Conservation (phyloP, 2,329 filamentous ascomycete genomes). For the Clonostachys byssicola region DNA sequence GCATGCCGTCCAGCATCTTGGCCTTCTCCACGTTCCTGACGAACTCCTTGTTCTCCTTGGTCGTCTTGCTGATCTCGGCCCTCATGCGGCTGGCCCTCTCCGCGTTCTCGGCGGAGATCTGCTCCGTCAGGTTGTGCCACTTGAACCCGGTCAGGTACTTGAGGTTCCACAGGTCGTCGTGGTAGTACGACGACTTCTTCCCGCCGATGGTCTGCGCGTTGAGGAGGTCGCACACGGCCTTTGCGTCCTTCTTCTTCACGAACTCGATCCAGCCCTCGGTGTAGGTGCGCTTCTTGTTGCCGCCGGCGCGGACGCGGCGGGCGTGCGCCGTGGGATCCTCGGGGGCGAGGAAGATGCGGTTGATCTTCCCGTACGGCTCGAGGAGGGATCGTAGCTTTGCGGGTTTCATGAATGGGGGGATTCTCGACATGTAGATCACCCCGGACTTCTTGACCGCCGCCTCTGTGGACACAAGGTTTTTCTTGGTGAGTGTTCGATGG, state of each 20-base stretch:
- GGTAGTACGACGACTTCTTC: constrained; percentile 79
- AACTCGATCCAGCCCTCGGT: constrained; percentile 89
- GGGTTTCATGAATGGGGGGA: constrained; percentile 88
- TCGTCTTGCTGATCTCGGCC: constrained; percentile 71
- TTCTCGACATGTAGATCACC: constrained; percentile 77
- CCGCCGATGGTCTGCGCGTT: constrained; percentile 78
- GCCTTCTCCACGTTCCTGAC: constrained; percentile 73
- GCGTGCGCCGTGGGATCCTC: constrained; percentile 66
- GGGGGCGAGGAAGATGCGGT: constrained; percentile 74
- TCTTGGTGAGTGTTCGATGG: constrained; percentile 32
- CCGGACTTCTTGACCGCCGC: constrained; percentile 68
- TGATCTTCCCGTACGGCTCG: constrained; percentile 69
- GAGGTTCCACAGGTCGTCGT: constrained; percentile 83
- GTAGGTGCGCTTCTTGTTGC: constrained; percentile 80
- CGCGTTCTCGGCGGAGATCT: constrained; percentile 78
- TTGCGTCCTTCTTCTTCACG: constrained; percentile 69
- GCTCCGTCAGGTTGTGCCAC: constrained; percentile 71
- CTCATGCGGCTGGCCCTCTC: constrained; percentile 72
- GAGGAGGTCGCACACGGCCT: constrained; percentile 69
- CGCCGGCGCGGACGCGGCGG: constrained; percentile 65
- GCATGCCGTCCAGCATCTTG: constrained; percentile 75
- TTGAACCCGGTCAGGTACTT: constrained; percentile 82
- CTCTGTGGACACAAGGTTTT: constrained; percentile 63
- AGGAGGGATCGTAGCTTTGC: constrained; percentile 72
- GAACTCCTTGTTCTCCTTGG: constrained; percentile 78